Conservation (phyloP, 2,329 filamentous ascomycete genomes). For the Trichophyton verrucosum region DNA sequence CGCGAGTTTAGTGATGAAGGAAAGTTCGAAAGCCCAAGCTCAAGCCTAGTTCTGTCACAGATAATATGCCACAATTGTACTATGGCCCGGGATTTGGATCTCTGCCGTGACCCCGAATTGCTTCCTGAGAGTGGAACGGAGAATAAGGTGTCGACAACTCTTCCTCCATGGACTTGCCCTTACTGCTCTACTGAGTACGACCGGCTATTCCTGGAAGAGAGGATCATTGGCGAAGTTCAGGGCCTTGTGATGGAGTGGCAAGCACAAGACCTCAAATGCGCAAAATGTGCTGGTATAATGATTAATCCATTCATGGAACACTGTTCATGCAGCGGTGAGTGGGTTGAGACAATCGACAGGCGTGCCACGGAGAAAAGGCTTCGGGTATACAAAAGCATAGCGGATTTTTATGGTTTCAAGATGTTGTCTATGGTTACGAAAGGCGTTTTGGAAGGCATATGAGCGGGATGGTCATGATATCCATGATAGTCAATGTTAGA, state of each 20-base stretch:
- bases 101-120: constrained; percentile 80
- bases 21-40: constrained; percentile 75
- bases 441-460: constrained; percentile 39
- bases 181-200: constrained; percentile 68
- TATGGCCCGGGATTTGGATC: constrained; percentile 72
- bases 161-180: constrained; percentile 55
- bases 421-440: constrained; percentile 69
- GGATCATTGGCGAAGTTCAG: constrained; percentile 64
- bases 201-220: constrained; percentile 70
- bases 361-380: constrained; percentile 54
- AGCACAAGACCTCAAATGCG: constrained; percentile 82
- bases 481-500: not conserved
- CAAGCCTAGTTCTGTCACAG: constrained; percentile 58
- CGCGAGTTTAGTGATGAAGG: constrained; percentile 84
- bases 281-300: constrained; percentile 52
- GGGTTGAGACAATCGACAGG: constrained; percentile 59
- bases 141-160: constrained; percentile 16
- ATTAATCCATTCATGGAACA: constrained; percentile 95
- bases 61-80: constrained; percentile 86
- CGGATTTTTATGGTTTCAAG: constrained; percentile 63
- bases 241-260: constrained; percentile 65
- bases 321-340: constrained; percentile 80
- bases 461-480: not conserved
- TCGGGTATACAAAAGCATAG: constrained; percentile 60
- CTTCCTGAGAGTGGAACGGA: constrained; percentile 41